Base-by-base conservation (phyloP, 164 flowering plant species). In the Liriodendron chinense region DNA sequence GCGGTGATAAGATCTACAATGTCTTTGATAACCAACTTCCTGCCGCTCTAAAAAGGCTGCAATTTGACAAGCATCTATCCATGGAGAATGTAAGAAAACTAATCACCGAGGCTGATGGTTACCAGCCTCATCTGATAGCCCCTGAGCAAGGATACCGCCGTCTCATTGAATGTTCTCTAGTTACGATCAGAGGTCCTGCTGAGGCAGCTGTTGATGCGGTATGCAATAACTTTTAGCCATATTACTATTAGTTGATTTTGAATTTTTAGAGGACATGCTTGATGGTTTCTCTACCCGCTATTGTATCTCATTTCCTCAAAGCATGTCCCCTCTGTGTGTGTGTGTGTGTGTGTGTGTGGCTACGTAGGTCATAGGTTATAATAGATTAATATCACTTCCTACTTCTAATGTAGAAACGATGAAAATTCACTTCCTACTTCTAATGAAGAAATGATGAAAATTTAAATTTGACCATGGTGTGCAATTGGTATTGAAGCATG, bases 121-220 rank as follows among this genome's bases (percentile, higher is more conserved):
- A 90, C 82, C 94, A 90, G 78, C 97, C 97, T 70, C 97, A 92
- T 81, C 69, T 92, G 53, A 88, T 90, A 73, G 96, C 96, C 77
- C 96, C 96, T 74, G 96, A 92, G 75, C 96, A 92, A 83, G 96
- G 96, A 69, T 92, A 92, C 71, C 96, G 96, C 18, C 96, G 97
- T 14, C 92, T 94, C 61, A 92, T 94, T 81, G 98, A 92, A 81
- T 90, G 93, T 57, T 80, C 96, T 66, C 21, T 94, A 72, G 77
- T 90, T 76, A 84, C 91, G 18, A 88, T 92, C 43, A 88, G 92
- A 85, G 98, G 97, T 77, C 98, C 98, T 74, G 94, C 98, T 74
- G 98, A 94, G 88, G 93, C 97, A 66, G 80, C 93, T 76, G 96
- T 94, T 80, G 97, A 94, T 81, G 90, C 97, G 89, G 98, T 94